These are phyloP conservation scores for Triticum urartu DNA, from an alignment of 176 grass and related monocot species.

Conservation along the genomic window DNA sequence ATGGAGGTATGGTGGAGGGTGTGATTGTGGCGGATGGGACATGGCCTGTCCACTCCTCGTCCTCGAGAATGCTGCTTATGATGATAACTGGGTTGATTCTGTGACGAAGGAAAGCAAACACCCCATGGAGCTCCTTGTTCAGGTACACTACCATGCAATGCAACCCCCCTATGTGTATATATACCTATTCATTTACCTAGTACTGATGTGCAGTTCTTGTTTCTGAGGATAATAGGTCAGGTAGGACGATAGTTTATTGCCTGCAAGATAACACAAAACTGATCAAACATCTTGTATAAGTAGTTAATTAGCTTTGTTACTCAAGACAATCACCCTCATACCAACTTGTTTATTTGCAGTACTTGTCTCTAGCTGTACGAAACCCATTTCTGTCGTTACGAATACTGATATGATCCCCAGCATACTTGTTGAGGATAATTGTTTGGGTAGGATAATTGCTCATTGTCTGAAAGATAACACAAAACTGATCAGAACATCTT, in stretches of 20 bases:
- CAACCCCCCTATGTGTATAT: neutral
- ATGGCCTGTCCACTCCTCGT: constrained; percentile 84
- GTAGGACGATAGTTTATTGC: neutral
- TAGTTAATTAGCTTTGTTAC: neutral
- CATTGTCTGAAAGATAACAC: neutral
- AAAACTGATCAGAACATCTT: neutral
- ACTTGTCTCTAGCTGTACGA: neutral
- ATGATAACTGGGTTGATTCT: constrained; percentile 42
- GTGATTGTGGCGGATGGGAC: constrained; percentile 95
- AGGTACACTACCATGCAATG: constrained; percentile 40
- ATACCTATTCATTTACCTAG: neutral
- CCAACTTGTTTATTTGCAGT: neutral
- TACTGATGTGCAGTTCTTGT: neutral
- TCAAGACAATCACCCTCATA: neutral
- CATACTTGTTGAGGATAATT: neutral
- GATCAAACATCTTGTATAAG: neutral
- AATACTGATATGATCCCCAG: too few species aligned
- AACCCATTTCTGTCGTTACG: too few species aligned
- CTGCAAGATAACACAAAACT: constrained; percentile 1
- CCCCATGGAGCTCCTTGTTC: constrained; percentile 67
- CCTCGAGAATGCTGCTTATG: constrained; percentile 50
- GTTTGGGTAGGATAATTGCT: neutral
- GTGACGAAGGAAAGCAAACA: constrained; percentile 38
- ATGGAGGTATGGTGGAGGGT: constrained; percentile 88
- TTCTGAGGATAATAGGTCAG: neutral